Evolutionary conservation across 352 stramenopile species (phyloP).

Genomic region (Thalassiosira delicatula): DNA sequence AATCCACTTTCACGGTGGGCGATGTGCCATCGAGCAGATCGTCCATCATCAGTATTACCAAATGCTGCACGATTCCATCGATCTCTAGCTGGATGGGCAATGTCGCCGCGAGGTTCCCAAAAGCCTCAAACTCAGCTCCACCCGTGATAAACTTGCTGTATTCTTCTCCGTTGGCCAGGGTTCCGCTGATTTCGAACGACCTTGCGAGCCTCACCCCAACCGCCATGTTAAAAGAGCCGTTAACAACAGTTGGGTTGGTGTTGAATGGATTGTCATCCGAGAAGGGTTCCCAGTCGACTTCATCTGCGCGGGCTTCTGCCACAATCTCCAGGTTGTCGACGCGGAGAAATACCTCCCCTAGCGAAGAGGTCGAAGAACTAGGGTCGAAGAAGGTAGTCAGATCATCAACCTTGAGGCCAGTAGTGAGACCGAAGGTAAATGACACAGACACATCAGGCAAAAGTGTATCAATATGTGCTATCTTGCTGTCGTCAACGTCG

Average conservation of each 20-base stretch:
- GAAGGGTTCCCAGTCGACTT: constrained; percentile 33
- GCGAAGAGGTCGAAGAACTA: neutral
- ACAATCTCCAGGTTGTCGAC: constrained; percentile 28
- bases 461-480: constrained; percentile 11
- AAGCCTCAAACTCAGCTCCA: constrained; percentile 32
- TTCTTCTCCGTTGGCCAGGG: constrained; percentile 13
- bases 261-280: neutral
- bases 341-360: constrained; percentile 30
- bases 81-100: constrained; percentile 32
- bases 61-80: constrained; percentile 1
- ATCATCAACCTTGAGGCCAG: constrained; percentile 31
- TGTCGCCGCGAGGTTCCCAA: constrained; percentile 18
- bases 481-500: constrained; percentile 8
- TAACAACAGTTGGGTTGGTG: constrained; percentile 11
- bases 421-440: constrained; percentile 19
- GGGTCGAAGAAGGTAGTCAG: constrained; percentile 16
- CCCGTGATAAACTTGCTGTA: constrained; percentile 17
- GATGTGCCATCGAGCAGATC: constrained; percentile 39
- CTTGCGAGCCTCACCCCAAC: constrained; percentile 18
- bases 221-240: constrained; percentile 16
- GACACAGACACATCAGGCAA: constrained; percentile 12
- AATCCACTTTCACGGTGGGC: constrained; percentile 38
- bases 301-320: constrained; percentile 6
- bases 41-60: constrained; percentile 38
- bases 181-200: constrained; percentile 30